Evolutionary conservation across 2,329 filamentous ascomycete species (phyloP), one percentile per base, ranked within the genome.

Genomic region (Xylariales sp.): DNA sequence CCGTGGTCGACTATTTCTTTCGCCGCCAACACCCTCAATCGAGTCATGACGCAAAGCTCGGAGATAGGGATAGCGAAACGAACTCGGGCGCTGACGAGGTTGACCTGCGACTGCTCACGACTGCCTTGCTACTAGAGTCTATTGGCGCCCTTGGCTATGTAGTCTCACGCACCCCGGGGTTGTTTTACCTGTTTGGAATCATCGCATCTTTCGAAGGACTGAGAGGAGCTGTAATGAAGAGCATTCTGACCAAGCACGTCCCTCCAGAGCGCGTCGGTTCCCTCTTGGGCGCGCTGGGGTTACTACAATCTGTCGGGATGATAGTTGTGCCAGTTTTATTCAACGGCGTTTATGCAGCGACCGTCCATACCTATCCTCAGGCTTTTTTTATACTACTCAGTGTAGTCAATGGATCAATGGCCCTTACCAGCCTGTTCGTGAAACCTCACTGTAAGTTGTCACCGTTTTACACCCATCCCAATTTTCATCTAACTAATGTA

Each of bases 221-320:
- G 31, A 90, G 85, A 1, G 85, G 83, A 23, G 90, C 93, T 2
- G 93, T 87, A 0, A 71, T 95, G 33, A 88, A 95, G 55, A 83
- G 86, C 2, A 77, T 85, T 1, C 67, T 96, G 35, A 96, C 89
- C 15, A 97, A 96, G 57, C 93, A 97, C 59, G 83, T 97, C 0
- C 88, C 90, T 0, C 72, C 81, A 1, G 85, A 93, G 46, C 77
- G 78, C 32, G 83, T 93, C 0, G 93, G 93, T 0, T 82, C 93
- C 57, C 68, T 97, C n/a, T 74, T 98, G 0, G 93, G 93, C 16
- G 90, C 89, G 2, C 84, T 83, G 13, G 93, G 91, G 0, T 69
- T 97, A 44, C 63, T 97, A 41, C 91, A 97, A 61, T 85, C 88
- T 1, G 63, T 95, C 24, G 78, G 86, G 4, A 73, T 89, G 44